Conservation (phyloP, 2,329 filamentous ascomycete species). For the Calonectria honghensis region DNA sequence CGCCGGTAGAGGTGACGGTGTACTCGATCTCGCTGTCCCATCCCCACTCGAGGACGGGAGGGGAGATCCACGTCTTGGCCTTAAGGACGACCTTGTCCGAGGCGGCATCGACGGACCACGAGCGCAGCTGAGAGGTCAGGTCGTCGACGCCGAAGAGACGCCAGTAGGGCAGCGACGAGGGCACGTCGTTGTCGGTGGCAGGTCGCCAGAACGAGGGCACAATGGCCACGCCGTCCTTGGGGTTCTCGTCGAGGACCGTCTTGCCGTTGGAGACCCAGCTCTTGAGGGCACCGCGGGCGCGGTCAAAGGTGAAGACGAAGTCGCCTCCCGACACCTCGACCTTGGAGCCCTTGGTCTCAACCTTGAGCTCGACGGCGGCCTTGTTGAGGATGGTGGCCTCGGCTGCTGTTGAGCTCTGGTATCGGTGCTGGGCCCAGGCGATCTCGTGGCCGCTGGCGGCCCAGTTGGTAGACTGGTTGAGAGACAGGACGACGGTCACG, state of each 20-base stretch:
- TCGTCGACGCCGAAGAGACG: slow-evolving; percentile 68
- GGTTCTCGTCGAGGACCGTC: slow-evolving; percentile 60
- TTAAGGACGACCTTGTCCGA: slow-evolving; percentile 69
- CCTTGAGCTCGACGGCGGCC: slow-evolving; percentile 49
- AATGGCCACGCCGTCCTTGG: slow-evolving; percentile 61
- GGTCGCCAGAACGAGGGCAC: slow-evolving; percentile 77
- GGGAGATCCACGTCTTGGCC: slow-evolving; percentile 73
- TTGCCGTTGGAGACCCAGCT: slow-evolving; percentile 62
- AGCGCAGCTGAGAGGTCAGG: slow-evolving; percentile 68
- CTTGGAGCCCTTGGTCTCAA: slow-evolving; percentile 38
- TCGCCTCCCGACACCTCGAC: slow-evolving; percentile 47
- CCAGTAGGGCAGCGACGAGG: slow-evolving; percentile 75
- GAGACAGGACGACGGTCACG: slow-evolving; percentile 66
- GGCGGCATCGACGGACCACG: slow-evolving; percentile 60
- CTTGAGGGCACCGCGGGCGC: slow-evolving; percentile 64
- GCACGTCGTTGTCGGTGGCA: slow-evolving; percentile 78
- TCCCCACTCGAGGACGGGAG: slow-evolving; percentile 78
- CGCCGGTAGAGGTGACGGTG: slow-evolving; percentile 67
- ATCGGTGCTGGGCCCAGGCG: slow-evolving; percentile 71
- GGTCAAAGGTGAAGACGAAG: slow-evolving; percentile 67
- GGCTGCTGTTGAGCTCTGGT: slow-evolving; percentile 47
- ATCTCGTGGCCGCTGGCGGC: slow-evolving; percentile 71
- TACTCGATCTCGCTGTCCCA: slow-evolving; percentile 70
- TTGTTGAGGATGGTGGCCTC: slow-evolving; percentile 26
- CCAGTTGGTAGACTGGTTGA: slow-evolving; percentile 69